Evolutionary conservation across 169 alveolate genomes (phyloP).

Genomic region (Cystoisospora suis): DNA sequence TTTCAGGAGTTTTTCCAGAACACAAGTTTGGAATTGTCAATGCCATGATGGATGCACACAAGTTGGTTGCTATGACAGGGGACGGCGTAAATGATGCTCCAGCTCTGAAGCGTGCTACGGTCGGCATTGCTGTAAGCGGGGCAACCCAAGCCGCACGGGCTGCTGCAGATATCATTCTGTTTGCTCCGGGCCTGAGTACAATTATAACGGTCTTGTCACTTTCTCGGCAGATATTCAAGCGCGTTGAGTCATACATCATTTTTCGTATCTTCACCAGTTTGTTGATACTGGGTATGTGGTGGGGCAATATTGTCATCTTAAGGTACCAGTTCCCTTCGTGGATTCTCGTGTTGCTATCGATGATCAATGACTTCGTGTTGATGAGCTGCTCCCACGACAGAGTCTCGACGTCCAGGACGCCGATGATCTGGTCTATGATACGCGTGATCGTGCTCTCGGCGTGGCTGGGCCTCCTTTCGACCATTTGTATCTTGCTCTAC

Average conservation of each 20-base stretch:
- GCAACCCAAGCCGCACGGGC: constrained; percentile 90
- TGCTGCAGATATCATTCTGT: constrained; percentile 87
- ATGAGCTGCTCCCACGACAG: constrained; percentile 68
- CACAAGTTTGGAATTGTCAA: constrained; percentile 85
- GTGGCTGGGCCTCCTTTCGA: constrained; percentile 57
- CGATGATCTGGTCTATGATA: constrained; percentile 66
- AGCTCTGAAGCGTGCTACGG: constrained; percentile 90
- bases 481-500: constrained; percentile 46
- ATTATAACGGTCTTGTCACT: constrained; percentile 83
- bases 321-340: constrained; percentile 60
- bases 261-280: constrained; percentile 69
- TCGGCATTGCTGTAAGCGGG: constrained; percentile 92
- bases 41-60: constrained; percentile 67
- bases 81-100: constrained; percentile 95
- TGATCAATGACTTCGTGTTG: constrained; percentile 66
- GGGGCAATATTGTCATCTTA: constrained; percentile 64
- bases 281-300: constrained; percentile 70
- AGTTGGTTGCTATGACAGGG: constrained; percentile 92
- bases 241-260: constrained; percentile 82
- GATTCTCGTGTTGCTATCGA: constrained; percentile 62
- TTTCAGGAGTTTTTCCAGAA: constrained; percentile 82
- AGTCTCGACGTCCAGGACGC: constrained; percentile 61
- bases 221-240: constrained; percentile 84
- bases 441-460: constrained; percentile 41
- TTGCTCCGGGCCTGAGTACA: constrained; percentile 87